Evolutionary conservation across 257 asterid genomes (phyloP).

Genomic region (Capsicum chinense): DNA sequence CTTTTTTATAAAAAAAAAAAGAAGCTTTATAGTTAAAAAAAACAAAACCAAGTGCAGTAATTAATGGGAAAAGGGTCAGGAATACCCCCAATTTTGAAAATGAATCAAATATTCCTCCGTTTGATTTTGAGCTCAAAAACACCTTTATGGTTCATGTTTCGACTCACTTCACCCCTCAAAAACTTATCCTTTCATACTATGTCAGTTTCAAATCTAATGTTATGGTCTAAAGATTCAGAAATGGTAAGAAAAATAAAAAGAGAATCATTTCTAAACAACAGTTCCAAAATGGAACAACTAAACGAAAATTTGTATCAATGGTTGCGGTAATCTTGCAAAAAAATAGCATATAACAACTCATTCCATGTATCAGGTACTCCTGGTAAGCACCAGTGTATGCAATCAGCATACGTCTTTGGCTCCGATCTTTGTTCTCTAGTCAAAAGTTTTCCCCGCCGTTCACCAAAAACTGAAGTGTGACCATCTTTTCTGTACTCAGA

Average conservation of each 20-base stretch:
- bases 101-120: no score
- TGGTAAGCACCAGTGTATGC: slow-evolving; percentile 99
- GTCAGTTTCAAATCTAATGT: no score
- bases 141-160: no score
- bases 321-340: slow-evolving; percentile 68
- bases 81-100: no score
- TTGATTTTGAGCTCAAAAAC: no score
- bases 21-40: not conserved
- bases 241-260: not conserved
- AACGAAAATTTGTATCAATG: not conserved
- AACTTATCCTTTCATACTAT: no score
- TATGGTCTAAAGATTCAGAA: no score
- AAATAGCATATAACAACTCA: slow-evolving; percentile 68
- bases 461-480: slow-evolving; percentile 76
- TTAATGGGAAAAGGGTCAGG: no score
- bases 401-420: slow-evolving; percentile 75
- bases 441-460: slow-evolving; percentile 79
- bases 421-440: slow-evolving; percentile 69
- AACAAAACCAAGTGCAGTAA: no score
- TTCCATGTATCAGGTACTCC: slow-evolving; percentile 95
- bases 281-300: not conserved
- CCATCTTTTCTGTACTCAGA: slow-evolving; percentile 87
- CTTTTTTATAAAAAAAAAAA: not conserved
- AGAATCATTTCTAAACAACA: not conserved
- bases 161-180: no score